Evolutionary conservation across 805 yeast species (phyloP).

Genomic region (Candida berthetii): DNA sequence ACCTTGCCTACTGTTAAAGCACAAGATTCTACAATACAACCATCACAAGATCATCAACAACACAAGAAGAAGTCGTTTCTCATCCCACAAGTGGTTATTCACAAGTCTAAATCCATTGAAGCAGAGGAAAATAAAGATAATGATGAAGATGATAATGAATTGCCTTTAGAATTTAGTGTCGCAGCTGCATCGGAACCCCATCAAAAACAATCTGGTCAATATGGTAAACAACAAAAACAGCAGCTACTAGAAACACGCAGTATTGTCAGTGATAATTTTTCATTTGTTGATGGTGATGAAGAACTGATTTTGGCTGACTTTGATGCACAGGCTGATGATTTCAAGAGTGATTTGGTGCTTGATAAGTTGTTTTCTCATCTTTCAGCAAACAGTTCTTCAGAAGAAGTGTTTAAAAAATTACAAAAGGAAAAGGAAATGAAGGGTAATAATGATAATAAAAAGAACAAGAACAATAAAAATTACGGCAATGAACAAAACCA

Average conservation of each 20-base stretch:
- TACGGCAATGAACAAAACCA: not conserved
- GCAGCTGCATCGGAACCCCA: not conserved
- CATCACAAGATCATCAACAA: not conserved
- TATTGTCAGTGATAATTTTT: slow-evolving; percentile 9
- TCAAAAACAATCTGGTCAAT: not conserved
- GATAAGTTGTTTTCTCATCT: slow-evolving; percentile 8
- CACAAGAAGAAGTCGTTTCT: not conserved
- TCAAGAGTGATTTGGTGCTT: slow-evolving; percentile 8
- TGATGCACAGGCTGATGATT: slow-evolving; percentile 4
- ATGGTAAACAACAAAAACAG: not conserved
- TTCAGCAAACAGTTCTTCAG: slow-evolving; percentile 1
- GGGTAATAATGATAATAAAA: not conserved
- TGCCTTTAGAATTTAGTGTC: too few species aligned
- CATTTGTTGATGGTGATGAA: slow-evolving; percentile 20
- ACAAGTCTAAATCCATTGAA: not conserved
- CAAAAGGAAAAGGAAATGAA: not conserved
- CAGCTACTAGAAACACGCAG: not conserved
- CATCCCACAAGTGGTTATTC: too few species aligned
- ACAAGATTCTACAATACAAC: too few species aligned
- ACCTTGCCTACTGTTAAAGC: too few species aligned
- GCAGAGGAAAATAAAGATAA: not conserved
- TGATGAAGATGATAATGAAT: too few species aligned
- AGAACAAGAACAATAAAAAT: too few species aligned
- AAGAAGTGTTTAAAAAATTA: slow-evolving; percentile 1
- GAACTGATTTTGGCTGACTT: slow-evolving; percentile 8